phyloP scores from a whole-genome alignment of 2,329 filamentous ascomycete species.

The Blastomyces silverae region DNA sequence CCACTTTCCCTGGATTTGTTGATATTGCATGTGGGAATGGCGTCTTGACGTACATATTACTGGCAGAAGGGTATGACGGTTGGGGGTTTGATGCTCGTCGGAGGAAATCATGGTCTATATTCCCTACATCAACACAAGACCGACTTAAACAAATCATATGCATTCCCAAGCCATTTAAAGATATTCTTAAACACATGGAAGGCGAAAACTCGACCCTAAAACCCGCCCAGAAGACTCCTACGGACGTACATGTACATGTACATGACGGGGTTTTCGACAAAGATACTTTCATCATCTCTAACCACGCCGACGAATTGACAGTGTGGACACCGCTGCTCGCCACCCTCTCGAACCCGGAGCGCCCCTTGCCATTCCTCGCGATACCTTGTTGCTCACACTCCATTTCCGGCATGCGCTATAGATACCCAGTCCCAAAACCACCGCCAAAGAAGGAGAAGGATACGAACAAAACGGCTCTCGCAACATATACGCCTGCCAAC shows the following conservation, averaged over 20 bases:
- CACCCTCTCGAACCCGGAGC: constrained; percentile 48
- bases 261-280: constrained; percentile 58
- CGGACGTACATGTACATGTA: no score
- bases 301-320: constrained; percentile 94
- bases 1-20: constrained; percentile 75
- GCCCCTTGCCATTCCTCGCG: constrained; percentile 73
- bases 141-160: constrained; percentile 55
- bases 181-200: constrained; percentile 20
- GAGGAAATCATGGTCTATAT: constrained; percentile 77
- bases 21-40: constrained; percentile 97
- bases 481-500: constrained; percentile 17
- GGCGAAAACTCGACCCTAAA: neutral
- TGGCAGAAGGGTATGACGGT: constrained; percentile 71
- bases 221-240: constrained; percentile 4
- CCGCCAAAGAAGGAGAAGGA: constrained; percentile 8
- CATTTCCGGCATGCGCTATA: constrained; percentile 65
- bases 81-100: constrained; percentile 88
- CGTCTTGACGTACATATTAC: constrained; percentile 74
- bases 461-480: constrained; percentile 17
- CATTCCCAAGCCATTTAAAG: constrained; percentile 49
- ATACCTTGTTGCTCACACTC: constrained; percentile 95
- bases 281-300: constrained; percentile 88
- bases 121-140: constrained; percentile 47
- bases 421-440: constrained; percentile 40
- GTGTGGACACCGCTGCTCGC: constrained; percentile 91